Percentiles rank a stretch among this genome's conserved stretches.
phyloP scores from a whole-genome alignment of 805 yeast species.

The Cyberlindnera galapagoensis region DNA sequence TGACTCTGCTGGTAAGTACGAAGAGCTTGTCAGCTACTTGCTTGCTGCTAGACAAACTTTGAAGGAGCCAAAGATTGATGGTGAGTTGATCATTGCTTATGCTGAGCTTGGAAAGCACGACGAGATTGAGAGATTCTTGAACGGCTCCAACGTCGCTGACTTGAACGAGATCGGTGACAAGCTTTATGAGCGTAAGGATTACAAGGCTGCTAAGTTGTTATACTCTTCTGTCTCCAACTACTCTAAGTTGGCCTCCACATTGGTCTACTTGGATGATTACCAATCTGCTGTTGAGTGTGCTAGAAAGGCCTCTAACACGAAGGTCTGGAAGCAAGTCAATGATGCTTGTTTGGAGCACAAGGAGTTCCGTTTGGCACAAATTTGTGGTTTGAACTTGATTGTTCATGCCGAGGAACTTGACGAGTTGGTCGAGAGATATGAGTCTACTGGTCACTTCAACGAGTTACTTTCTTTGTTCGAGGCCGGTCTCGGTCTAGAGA shows the following conservation, averaged over 20 bases:
- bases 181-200: conserved; percentile 72
- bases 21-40: conserved; percentile 81
- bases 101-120: conserved; percentile 69
- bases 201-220: conserved; percentile 87
- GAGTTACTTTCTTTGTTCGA: conserved; percentile 90
- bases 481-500: conserved; percentile 91
- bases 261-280: conserved; percentile 86
- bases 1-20: conserved; percentile 93
- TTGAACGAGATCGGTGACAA: conserved; percentile 89
- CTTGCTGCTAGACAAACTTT: conserved; percentile 86
- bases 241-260: conserved; percentile 93
- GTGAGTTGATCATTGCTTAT: conserved; percentile 81
- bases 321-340: conserved; percentile 96
- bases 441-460: conserved; percentile 83
- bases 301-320: conserved; percentile 89
- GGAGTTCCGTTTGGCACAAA: conserved; percentile 95
- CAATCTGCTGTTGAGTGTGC: conserved; percentile 98
- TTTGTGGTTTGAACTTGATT: conserved; percentile 95
- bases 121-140: conserved; percentile 80
- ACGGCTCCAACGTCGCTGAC: conserved; percentile 89
- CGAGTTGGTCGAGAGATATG: conserved; percentile 82
- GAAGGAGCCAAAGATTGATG: conserved; percentile 90
- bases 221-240: conserved; percentile 86
- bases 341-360: conserved; percentile 92
- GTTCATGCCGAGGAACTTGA: conserved; percentile 96